Conservation (phyloP, 2,329 filamentous ascomycete genomes). For the Graphilbum fragrans region DNA sequence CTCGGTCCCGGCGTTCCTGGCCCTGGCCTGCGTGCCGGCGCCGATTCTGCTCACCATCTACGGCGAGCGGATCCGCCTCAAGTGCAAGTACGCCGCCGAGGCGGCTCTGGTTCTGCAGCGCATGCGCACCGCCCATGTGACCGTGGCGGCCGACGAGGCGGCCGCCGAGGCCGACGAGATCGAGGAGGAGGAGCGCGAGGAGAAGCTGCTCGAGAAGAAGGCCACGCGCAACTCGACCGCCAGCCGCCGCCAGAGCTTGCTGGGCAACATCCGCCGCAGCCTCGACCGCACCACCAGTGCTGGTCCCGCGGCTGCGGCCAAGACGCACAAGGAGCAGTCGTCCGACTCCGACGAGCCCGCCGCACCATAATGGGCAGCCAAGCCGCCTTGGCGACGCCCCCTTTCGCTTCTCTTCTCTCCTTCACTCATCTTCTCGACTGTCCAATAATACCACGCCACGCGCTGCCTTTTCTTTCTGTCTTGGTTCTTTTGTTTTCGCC, state of each 20-base stretch:
- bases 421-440: too few species aligned
- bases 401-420: too few species aligned
- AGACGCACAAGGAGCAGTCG: too few species aligned
- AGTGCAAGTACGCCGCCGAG: conserved; percentile 59
- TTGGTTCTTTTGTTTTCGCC: too few species aligned
- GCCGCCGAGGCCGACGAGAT: background rate
- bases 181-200: background rate
- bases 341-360: background rate
- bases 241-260: background rate
- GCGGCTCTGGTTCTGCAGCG: conserved; percentile 46
- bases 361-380: background rate
- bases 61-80: conserved; percentile 48
- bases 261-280: background rate
- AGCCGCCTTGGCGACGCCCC: too few species aligned
- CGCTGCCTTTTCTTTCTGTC: too few species aligned
- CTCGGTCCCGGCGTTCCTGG: conserved; percentile 61
- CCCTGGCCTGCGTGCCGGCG: conserved; percentile 58
- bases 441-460: too few species aligned
- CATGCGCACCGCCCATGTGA: conserved; percentile 21
- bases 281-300: background rate
- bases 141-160: conserved; percentile 5
- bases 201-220: conserved; percentile 1
- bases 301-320: background rate
- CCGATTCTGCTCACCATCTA: conserved; percentile 69
- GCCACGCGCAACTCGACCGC: background rate